phyloP scores from a whole-genome alignment of 306 rosid genomes.

The Psophocarpus tetragonolobus region DNA sequence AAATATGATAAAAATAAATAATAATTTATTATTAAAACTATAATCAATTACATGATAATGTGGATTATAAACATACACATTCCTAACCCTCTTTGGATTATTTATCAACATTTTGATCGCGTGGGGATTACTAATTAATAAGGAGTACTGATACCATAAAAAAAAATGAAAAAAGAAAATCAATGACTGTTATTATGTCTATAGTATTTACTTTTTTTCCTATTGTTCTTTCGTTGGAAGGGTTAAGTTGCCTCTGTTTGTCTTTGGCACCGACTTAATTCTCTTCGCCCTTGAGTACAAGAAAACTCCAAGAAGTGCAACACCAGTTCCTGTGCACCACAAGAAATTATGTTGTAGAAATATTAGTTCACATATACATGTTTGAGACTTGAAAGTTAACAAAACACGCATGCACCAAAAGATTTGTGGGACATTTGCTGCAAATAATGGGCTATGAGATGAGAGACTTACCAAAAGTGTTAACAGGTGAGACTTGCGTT shows the following conservation, averaged over 20 bases:
- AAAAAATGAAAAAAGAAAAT: neutral
- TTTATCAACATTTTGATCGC: no score
- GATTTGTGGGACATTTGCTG: neutral
- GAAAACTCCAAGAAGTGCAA: constrained; percentile 74
- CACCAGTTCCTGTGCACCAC: constrained; percentile 59
- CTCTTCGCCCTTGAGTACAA: constrained; percentile 67
- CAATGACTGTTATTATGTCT: neutral
- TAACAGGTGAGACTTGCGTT: constrained; percentile 50
- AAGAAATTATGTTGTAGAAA: neutral
- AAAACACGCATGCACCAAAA: neutral
- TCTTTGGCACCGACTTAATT: constrained; percentile 48
- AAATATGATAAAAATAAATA: no score
- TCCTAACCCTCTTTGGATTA: no score
- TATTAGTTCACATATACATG: neutral
- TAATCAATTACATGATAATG: no score
- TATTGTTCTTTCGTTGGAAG: neutral
- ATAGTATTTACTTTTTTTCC: neutral
- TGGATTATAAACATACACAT: no score
- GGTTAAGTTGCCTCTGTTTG: constrained; percentile 30
- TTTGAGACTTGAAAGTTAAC: neutral
- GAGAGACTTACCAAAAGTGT: constrained; percentile 55
- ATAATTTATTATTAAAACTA: no score
- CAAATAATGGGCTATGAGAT: neutral
- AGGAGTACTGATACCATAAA: no score
- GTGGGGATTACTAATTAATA: no score